These are phyloP conservation scores for Hypocreales sp. DNA, from an alignment of 2,329 filamentous ascomycete genomes.

Conservation along the genomic window DNA sequence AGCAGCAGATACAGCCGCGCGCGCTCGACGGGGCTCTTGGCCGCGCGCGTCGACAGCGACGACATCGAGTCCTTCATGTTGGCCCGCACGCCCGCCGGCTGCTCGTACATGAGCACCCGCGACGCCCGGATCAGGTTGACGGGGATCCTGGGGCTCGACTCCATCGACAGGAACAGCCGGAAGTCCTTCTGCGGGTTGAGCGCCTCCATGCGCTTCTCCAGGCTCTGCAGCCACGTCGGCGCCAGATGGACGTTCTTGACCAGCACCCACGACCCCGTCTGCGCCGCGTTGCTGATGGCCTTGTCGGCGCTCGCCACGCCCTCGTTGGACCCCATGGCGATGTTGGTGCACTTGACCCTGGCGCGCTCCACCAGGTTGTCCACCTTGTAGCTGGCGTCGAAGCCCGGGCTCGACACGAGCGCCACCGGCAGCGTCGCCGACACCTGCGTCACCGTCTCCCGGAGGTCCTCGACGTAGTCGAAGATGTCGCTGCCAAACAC, in stretches of 20 bases:
- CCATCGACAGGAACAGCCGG: slow-evolving; percentile 94
- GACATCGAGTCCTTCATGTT: slow-evolving; percentile 98
- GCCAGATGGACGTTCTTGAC: slow-evolving; percentile 98
- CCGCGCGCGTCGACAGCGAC: slow-evolving; percentile 59
- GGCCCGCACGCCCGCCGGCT: slow-evolving; percentile 86
- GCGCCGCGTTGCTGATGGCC: slow-evolving; percentile 82
- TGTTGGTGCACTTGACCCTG: slow-evolving; percentile 77
- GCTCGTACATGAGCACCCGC: slow-evolving; percentile 92
- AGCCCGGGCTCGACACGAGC: slow-evolving; percentile 86
- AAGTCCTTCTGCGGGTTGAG: slow-evolving; percentile 90
- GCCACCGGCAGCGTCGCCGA: slow-evolving; percentile 74
- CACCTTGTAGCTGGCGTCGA: slow-evolving; percentile 98
- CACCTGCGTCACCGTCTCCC: slow-evolving; percentile 71
- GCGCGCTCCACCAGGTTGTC: slow-evolving; percentile 82
- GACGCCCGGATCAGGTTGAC: slow-evolving; percentile 90
- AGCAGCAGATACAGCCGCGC: slow-evolving; percentile 79
- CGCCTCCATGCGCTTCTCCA: slow-evolving; percentile 92
- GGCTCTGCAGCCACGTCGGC: slow-evolving; percentile 87
- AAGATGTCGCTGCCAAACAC: slow-evolving; percentile 78
- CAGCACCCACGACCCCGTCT: slow-evolving; percentile 86
- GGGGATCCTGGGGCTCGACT: slow-evolving; percentile 89
- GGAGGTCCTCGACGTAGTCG: slow-evolving; percentile 72
- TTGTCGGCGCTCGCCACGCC: slow-evolving; percentile 86
- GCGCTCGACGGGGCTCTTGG: slow-evolving; percentile 79
- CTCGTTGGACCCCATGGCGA: slow-evolving; percentile 98